Conservation (phyloP, 768 basidiomycete genomes). For the Phlegmacium glaucopus region DNA sequence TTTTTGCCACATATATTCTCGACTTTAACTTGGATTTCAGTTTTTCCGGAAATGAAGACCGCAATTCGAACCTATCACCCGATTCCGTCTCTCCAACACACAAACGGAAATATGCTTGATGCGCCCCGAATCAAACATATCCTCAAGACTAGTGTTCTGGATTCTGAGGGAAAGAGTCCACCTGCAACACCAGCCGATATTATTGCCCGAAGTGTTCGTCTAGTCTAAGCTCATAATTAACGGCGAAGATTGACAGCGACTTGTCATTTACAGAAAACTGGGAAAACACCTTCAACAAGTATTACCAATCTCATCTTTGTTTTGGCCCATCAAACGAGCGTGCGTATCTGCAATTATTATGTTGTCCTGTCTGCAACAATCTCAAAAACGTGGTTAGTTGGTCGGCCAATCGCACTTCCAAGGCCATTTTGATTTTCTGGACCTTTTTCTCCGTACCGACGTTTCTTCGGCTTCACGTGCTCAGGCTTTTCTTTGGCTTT, state of each 20-base stretch:
- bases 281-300: constrained; percentile 61
- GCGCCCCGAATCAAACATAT: constrained; percentile 77
- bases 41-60: constrained; percentile 81
- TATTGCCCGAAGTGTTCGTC: constrained; percentile 48
- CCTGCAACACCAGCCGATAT: constrained; percentile 59
- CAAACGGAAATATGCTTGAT: constrained; percentile 70
- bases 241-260: constrained; percentile 6
- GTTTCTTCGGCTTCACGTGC: constrained; percentile 75
- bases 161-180: constrained; percentile 40
- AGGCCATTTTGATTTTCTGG: constrained; percentile 69
- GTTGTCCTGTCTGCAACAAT: constrained; percentile 4
- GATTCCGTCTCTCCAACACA: constrained; percentile 66
- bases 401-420: constrained; percentile 67
- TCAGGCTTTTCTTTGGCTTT: constrained; percentile 79
- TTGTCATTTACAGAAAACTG: constrained; percentile 33
- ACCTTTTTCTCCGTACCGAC: constrained; percentile 74
- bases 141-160: constrained; percentile 55
- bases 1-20: background rate
- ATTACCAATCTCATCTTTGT: constrained; percentile 70
- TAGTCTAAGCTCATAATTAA: constrained; percentile 5
- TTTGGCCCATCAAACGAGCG: constrained; percentile 55
- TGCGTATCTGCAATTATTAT: constrained; percentile 28
- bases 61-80: constrained; percentile 76
- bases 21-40: constrained; percentile 27
- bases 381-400: constrained; percentile 41